phyloP scores from a whole-genome alignment of 257 asterid species.

The Solanum ossicruentum region DNA sequence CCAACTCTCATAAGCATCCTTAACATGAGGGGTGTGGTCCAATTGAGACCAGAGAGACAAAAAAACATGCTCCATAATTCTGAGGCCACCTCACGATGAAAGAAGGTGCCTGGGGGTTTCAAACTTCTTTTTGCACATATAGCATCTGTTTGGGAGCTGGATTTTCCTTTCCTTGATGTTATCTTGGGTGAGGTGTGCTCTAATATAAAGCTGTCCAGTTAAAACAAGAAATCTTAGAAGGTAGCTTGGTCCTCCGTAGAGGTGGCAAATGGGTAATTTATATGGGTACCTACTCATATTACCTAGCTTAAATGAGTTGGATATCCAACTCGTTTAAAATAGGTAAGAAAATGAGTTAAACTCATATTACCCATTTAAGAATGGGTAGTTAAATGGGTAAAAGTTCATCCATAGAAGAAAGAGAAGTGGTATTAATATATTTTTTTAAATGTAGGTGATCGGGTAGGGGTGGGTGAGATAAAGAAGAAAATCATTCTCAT shows the following conservation, averaged over 20 bases:
- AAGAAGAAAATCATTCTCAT: no score
- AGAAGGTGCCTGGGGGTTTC: background rate
- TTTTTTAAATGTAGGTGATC: no score
- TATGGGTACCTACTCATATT: no score
- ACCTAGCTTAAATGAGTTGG: no score
- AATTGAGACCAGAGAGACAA: background rate
- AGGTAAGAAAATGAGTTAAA: no score
- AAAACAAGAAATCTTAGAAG: background rate
- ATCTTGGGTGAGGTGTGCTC: background rate
- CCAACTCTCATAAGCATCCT: background rate
- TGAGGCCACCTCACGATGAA: background rate
- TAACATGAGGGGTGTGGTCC: background rate
- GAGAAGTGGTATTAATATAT: no score
- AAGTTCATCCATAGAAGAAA: no score
- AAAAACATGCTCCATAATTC: background rate
- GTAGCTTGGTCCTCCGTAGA: background rate
- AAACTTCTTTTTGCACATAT: background rate
- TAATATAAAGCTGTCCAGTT: background rate
- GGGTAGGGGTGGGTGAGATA: no score
- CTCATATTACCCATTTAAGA: no score
- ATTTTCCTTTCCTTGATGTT: background rate
- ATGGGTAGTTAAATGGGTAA: no score
- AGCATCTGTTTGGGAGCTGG: background rate
- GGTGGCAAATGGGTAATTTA: no score
- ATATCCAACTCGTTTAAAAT: no score